Evolutionary conservation across 2,329 filamentous ascomycete genomes (phyloP), one percentile per base, ranked within the genome.

Genomic region (Penicillium capsulatum): DNA sequence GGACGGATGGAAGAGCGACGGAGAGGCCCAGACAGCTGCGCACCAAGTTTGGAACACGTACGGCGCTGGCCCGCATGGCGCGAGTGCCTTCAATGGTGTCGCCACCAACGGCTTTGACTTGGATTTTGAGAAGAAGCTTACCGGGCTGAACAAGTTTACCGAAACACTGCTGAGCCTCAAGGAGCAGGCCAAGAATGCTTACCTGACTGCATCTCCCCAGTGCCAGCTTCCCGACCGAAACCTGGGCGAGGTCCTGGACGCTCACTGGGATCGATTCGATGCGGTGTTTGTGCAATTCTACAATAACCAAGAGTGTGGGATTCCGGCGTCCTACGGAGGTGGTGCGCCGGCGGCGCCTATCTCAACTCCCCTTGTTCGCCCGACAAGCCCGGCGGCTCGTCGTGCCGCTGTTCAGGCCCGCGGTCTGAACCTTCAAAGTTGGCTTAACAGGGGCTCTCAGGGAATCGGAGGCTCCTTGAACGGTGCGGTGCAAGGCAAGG

Each of bases 201-300:
- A 33, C 14, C 16, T 40, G 3, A 44, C 42, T 1, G 37, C 42
- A 10, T 36, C 42, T 5, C 37, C 37, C 2, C 37, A 44, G 4
- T 44, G 37, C 30, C 32, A 40, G 30, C 40, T 17, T 16, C 37
- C 42, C 1, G 37, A 44, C 14, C 16, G 22, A 14, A 40, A 39
- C n/a, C 34, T 40, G 11, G 27, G 24, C 11, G 24, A 26, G 5
- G 34, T 44, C 2, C 30, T 44, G 1, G 31, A 40, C 27, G 14
- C n/a, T 5, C 17, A 39, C 13, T 33, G 40, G 36, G 27, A 26
- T 29, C 28, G 16, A 2, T 40, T 44, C 9, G 42, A 44, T 27
- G 42, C 37, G 1, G 24, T 40, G 7, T 44, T 36, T 7, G 42
- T 44, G 3, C 42, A 44, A 13, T 44, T 44, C 30, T 44, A 44